Evolutionary conservation across 257 asterid species (phyloP).

Genomic region (Fraxinus anomala): DNA sequence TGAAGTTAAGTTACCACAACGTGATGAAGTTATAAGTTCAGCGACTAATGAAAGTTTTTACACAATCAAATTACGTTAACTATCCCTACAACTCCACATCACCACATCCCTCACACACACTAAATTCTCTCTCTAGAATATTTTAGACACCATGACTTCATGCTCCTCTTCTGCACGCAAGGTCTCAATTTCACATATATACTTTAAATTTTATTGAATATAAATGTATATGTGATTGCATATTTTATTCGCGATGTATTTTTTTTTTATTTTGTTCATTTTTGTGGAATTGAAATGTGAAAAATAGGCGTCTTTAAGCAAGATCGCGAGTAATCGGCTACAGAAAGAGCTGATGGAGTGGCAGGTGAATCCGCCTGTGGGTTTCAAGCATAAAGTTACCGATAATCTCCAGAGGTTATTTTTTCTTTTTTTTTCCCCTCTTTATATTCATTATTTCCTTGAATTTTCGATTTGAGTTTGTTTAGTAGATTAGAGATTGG

Average conservation of each 20-base stretch:
- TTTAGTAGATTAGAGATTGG: background rate
- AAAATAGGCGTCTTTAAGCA: conserved; percentile 74
- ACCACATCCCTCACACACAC: background rate
- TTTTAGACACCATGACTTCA: conserved; percentile 44
- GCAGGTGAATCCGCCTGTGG: conserved; percentile 93
- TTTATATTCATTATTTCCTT: background rate
- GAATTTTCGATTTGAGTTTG: background rate
- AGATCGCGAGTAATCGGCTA: conserved; percentile 93
- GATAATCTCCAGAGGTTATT: conserved; percentile 92
- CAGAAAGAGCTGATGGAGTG: conserved; percentile 97
- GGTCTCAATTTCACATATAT: conserved; percentile 24
- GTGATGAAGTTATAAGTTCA: no score
- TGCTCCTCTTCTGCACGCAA: conserved; percentile 63
- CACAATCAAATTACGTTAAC: background rate
- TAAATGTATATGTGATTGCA: background rate
- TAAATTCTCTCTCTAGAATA: conserved; percentile 18
- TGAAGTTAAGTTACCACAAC: no score
- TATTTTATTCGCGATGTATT: background rate
- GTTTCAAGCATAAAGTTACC: conserved; percentile 84
- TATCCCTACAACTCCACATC: background rate
- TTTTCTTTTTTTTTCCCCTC: background rate
- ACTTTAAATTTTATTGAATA: background rate
- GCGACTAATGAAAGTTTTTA: no score
- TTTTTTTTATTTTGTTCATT: background rate
- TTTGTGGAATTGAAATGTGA: conserved; percentile 25